phyloP scores from a whole-genome alignment of 495 filamentous ascomycete genomes.

The Penicillium robsamsonii region DNA sequence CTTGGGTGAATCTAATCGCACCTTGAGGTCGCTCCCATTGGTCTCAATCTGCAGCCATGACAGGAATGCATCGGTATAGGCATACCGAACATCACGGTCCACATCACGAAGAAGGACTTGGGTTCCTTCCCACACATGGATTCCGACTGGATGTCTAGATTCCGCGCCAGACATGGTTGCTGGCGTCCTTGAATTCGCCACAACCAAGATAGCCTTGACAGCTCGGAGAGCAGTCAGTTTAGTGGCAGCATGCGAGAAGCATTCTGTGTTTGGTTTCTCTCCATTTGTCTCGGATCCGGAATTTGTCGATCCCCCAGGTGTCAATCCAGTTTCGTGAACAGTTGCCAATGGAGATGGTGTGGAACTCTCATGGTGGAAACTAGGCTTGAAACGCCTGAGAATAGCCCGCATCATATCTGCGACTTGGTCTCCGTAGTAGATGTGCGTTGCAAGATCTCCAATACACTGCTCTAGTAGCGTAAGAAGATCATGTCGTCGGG shows the following conservation, averaged over 20 bases:
- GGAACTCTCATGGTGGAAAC: constrained; percentile 39
- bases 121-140: constrained; percentile 86
- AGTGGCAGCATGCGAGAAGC: constrained; percentile 69
- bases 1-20: constrained; percentile 55
- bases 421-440: constrained; percentile 93
- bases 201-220: constrained; percentile 73
- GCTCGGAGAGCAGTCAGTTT: constrained; percentile 75
- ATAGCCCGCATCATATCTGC: constrained; percentile 85
- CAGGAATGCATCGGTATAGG: constrained; percentile 77
- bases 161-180: constrained; percentile 59
- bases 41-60: constrained; percentile 83
- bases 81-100: constrained; percentile 70
- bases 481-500: constrained; percentile 54
- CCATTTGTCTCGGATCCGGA: constrained; percentile 19
- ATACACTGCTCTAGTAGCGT: constrained; percentile 70
- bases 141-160: constrained; percentile 67
- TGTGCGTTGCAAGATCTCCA: constrained; percentile 82
- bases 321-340: constrained; percentile 35
- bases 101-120: constrained; percentile 83
- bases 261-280: constrained; percentile 38
- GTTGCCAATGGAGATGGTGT: constrained; percentile 37
- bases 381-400: constrained; percentile 69
- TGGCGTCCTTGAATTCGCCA: constrained; percentile 66
- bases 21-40: constrained; percentile 60
- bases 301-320: constrained; percentile 10